These are phyloP conservation scores for Teratosphaeria gauchensis DNA, from an alignment of 2,329 filamentous ascomycete species.

Conservation along the genomic window DNA sequence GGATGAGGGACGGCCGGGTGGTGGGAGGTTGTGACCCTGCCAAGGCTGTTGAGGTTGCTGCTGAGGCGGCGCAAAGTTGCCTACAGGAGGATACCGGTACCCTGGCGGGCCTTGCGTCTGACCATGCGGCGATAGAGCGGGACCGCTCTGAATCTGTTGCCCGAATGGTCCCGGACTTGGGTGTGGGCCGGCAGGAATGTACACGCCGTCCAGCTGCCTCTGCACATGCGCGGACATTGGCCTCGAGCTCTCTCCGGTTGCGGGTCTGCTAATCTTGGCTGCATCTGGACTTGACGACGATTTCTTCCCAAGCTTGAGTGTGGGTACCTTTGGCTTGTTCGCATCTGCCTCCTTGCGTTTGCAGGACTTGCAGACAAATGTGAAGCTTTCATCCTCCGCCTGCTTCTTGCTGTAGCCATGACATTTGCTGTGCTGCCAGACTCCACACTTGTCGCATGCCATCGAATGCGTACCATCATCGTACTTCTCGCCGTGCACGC, in stretches of 20 bases:
- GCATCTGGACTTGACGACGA: conserved; percentile 14
- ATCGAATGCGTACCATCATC: conserved; percentile 93
- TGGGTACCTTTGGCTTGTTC: conserved; percentile 52
- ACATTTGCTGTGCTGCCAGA: conserved; percentile 96
- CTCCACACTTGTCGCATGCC: conserved; percentile 84
- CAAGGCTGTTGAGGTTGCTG: conserved; percentile 20
- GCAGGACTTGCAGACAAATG: conserved; percentile 76
- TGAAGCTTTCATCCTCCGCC: conserved; percentile 76
- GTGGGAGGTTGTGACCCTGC: conserved; percentile 14
- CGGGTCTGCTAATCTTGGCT: conserved; percentile 1
- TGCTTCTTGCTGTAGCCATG: conserved; percentile 68
- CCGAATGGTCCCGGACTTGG: conserved; percentile 13
- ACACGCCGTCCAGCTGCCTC: conserved; percentile 15
- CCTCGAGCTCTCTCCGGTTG: not conserved
- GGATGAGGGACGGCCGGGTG: conserved; percentile 12
- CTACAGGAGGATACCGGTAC: conserved; percentile 19
- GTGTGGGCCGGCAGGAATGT: conserved; percentile 3
- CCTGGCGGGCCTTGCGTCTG: conserved; percentile 35
- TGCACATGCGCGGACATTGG: conserved; percentile 12
- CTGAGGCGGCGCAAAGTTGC: conserved; percentile 20
- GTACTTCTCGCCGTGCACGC: conserved; percentile 73
- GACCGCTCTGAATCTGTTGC: conserved; percentile 29
- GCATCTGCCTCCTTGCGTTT: conserved; percentile 55
- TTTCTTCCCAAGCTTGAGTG: conserved; percentile 45
- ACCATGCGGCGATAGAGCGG: conserved; percentile 35